Base-by-base conservation (phyloP, 164 flowering plant species). In the Macadamia tetraphylla region DNA sequence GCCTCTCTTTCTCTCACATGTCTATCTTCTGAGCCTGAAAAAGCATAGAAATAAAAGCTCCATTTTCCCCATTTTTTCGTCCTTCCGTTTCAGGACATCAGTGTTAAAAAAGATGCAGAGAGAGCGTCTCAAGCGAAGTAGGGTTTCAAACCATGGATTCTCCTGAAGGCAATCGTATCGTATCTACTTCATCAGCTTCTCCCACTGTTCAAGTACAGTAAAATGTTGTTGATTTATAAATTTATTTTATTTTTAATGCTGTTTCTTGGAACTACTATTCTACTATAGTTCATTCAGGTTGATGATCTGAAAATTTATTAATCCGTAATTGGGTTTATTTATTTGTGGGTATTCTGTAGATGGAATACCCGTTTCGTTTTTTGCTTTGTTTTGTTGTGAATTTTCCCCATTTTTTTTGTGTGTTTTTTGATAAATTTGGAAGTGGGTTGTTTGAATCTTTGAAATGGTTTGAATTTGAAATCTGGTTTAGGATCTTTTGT, bases 121-220 rank as follows among this genome's bases (percentile, higher is more conserved):
- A 56, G 61, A 40, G 51, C 13, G 32, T 32, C 58, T 31, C 30
- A 59, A 42, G 67, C 58, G 30, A 72, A 67, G 69, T 78, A 71
- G 76, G 77, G 71, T 72, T 74, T 70, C 64, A 6, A 12, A 31
- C 62, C 55, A 82, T 82, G 85, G 81, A 82, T 71, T 82, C 85
- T 60, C 83, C 83, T 72, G 76, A 78, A 62, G 9, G 65, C 51
- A 58, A 43, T 23, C 67, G 55, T 18, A 55, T 44, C 66, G 30
- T 53, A 7, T 44, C 63, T 43, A 15, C 67, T 0, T 53, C 74
- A 29, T n/a, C 63, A 18, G 40, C 40, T 2, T 77, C 84, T 53
- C 74, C 82, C 17, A 49, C 68, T 29, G 75, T 77, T 63, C 82
- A 79, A 70, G 85, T 81, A 35, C 40, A 35, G 40, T 35, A 35